Base-by-base conservation (phyloP, 495 filamentous ascomycete species). In the Hypoxylon perforatum region DNA sequence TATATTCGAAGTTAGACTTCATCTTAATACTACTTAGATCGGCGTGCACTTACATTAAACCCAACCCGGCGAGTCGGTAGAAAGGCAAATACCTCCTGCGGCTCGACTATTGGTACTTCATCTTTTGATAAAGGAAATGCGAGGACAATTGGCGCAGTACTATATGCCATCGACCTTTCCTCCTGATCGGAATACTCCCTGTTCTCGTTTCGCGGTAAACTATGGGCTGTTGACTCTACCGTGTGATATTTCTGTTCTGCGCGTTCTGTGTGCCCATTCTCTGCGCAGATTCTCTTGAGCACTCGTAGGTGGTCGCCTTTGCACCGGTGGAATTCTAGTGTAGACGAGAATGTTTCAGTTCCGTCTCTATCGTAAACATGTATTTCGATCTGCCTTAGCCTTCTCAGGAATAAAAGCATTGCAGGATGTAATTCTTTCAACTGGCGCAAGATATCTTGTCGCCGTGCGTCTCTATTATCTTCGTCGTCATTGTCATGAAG, bases 391-490 rank as follows among this genome's bases (percentile, higher is more conserved):
- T 15, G 57, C 25, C 54, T 65, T 28, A 81, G 49, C 10, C 78
- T 78, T 61, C 72, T 78, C 53, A 81, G 25, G 51, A 81, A 80
- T 2, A 81, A 61, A 0, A 81, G 70, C 61, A 78, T 71, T 0
- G 73, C 69, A 7, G 63, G 65, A 22, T 78, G 69, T 10, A 79
- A 61, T 7, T 77, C 67, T 14, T 70, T 38, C 22, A 81, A 68
- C 46, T 81, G 71, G 4, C 75, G 30, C 7, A 57, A 22, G 28
- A 72, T 74, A 10, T 38, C 71, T 49, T 74, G 47, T 1, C 57
- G 67, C 36, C 67, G 65, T 17, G 15, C 54, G 2, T 49, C 42
- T 10, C 62, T 62, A 4, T 46, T 22, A 15, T 58, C 14, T 4
- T 58, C 15, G 18, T 61, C 69, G 3, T 64, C 70, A 12, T 45